Percentiles rank a stretch among this genome's conserved stretches.
Evolutionary conservation across 768 basidiomycete species (phyloP).

Genomic region (Collybia mongolica): DNA sequence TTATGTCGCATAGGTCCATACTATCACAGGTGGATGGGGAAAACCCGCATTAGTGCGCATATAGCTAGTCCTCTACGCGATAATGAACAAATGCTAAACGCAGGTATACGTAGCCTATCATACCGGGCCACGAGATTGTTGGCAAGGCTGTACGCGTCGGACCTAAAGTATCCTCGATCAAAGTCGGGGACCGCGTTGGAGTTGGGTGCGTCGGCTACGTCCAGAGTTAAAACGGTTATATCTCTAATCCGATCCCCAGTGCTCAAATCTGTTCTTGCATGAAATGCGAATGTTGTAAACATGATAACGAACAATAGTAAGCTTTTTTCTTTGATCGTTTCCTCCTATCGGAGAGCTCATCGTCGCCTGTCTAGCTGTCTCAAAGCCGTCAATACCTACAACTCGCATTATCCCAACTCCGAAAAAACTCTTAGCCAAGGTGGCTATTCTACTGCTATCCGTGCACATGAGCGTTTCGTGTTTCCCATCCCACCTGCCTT

Average conservation of each 20-base stretch:
- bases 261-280: constrained; percentile 48
- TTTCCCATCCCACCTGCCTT: constrained; percentile 57
- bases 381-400: constrained; percentile 39
- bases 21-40: constrained; percentile 38
- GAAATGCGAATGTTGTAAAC: constrained; percentile 45
- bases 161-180: constrained; percentile 49
- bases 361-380: constrained; percentile 31
- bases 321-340: neutral
- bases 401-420: constrained; percentile 35
- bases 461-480: constrained; percentile 52
- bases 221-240: neutral
- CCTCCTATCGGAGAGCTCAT: neutral
- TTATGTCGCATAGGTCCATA: constrained; percentile 29
- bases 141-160: constrained; percentile 55
- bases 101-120: constrained; percentile 25
- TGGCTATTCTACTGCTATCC: constrained; percentile 48
- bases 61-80: neutral
- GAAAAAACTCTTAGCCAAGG: constrained; percentile 30
- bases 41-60: constrained; percentile 22
- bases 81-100: neutral
- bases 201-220: constrained; percentile 23
- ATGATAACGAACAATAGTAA: constrained; percentile 53
- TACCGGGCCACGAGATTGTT: constrained; percentile 55
- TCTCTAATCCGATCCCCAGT: constrained; percentile 25
- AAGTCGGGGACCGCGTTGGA: constrained; percentile 57